A percentile compares a stretch with the other conserved stretches of the same genome.
phyloP scores from a whole-genome alignment of 768 basidiomycete genomes.

The Zangia roseola region DNA sequence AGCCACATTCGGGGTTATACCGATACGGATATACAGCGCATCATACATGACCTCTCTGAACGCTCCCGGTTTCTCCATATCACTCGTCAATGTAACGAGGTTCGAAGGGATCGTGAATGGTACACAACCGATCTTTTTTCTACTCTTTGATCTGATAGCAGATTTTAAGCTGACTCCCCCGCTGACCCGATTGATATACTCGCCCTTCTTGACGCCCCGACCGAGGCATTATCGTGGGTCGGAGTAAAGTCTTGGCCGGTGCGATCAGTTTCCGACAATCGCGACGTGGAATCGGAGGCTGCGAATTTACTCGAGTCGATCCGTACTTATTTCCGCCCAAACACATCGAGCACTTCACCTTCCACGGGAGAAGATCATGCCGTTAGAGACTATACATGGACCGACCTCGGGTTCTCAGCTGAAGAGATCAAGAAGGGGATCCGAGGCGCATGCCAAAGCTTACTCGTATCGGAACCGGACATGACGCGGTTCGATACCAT shows the following conservation, averaged over 20 bases:
- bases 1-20: constrained; percentile 35
- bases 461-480: constrained; percentile 47
- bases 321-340: not conserved
- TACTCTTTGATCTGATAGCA: not conserved
- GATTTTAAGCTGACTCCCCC: constrained; percentile 13
- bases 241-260: constrained; percentile 35
- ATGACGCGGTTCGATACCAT: constrained; percentile 61
- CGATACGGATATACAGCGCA: constrained; percentile 44
- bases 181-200: constrained; percentile 22
- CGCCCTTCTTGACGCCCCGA: constrained; percentile 41
- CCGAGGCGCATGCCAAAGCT: constrained; percentile 36
- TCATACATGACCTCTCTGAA: constrained; percentile 61
- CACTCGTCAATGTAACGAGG: constrained; percentile 46
- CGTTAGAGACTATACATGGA: constrained; percentile 2
- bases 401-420: constrained; percentile 9
- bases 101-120: constrained; percentile 13
- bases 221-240: constrained; percentile 43
- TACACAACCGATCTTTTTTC: not conserved
- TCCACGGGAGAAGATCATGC: too few relatives aligned
- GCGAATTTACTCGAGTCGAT: constrained; percentile 3
- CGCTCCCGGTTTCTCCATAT: constrained; percentile 57
- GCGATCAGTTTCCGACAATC: not conserved
- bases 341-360: not conserved
- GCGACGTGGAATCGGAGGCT: constrained; percentile 6
- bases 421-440: constrained; percentile 11